These are phyloP conservation scores for Prunella vulgaris DNA, from an alignment of 257 asterid species.

Conservation along the genomic window DNA sequence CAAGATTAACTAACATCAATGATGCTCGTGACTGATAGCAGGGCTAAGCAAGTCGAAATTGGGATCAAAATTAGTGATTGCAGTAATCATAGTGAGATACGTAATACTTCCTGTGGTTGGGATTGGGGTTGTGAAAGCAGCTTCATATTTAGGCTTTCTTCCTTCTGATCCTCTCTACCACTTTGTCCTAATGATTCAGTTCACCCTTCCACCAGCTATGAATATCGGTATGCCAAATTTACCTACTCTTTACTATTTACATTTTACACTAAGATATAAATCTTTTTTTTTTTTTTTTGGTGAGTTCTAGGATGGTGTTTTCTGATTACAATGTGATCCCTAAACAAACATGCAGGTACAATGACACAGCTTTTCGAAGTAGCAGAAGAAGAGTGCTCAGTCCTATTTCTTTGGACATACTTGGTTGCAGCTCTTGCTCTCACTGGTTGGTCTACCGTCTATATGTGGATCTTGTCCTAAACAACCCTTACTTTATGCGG, in stretches of 20 bases:
- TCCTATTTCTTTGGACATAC: slow-evolving; percentile 83
- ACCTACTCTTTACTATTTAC: neutral
- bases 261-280: neutral
- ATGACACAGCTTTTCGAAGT: slow-evolving; percentile 88
- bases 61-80: slow-evolving; percentile 32
- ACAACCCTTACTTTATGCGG: neutral
- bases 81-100: slow-evolving; percentile 59
- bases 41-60: slow-evolving; percentile 59
- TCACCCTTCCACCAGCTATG: slow-evolving; percentile 89
- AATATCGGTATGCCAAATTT: slow-evolving; percentile 44
- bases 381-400: slow-evolving; percentile 88
- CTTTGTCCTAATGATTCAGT: slow-evolving; percentile 80
- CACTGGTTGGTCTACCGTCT: slow-evolving; percentile 81
- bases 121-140: slow-evolving; percentile 58
- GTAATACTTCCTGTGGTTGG: slow-evolving; percentile 66
- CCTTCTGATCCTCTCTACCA: slow-evolving; percentile 82
- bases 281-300: neutral
- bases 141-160: slow-evolving; percentile 61
- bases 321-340: neutral
- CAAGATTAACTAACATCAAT: neutral
- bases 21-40: slow-evolving; percentile 22
- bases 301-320: neutral
- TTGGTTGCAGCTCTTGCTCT: slow-evolving; percentile 67
- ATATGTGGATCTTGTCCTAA: slow-evolving; percentile 76
- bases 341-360: slow-evolving; percentile 47